Conservation (phyloP, 306 rosid species). For the Ammopiptanthus mongolicus region DNA sequence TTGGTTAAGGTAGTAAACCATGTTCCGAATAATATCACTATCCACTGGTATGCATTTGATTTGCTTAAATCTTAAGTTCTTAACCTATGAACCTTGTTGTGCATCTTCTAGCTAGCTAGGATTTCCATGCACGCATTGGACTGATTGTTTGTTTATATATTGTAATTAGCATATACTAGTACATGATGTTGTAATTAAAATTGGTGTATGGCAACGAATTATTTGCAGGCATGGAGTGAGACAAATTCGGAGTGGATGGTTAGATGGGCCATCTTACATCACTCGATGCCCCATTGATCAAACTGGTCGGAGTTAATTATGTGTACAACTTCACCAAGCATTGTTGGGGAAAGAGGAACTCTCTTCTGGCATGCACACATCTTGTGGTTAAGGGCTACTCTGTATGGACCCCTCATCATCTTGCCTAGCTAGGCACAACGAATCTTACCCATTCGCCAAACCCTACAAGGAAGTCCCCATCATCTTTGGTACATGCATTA, state of each 20-base stretch:
- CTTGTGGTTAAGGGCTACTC: constrained; percentile 33
- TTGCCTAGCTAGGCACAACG: constrained; percentile 27
- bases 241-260: constrained; percentile 38
- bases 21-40: constrained; percentile 39
- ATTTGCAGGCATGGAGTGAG: constrained; percentile 40
- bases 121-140: background rate
- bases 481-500: constrained; percentile 19
- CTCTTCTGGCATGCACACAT: constrained; percentile 47
- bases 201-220: background rate
- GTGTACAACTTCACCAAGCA: constrained; percentile 37
- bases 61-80: background rate
- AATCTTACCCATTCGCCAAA: constrained; percentile 38
- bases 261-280: constrained; percentile 36
- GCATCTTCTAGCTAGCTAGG: no score
- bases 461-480: constrained; percentile 32
- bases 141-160: background rate
- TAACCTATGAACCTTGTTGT: background rate
- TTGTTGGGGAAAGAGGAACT: constrained; percentile 42
- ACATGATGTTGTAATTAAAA: background rate
- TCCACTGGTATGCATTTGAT: constrained; percentile 33
- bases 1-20: constrained; percentile 44
- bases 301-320: constrained; percentile 30
- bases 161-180: background rate
- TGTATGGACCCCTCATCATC: constrained; percentile 38
- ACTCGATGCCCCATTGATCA: constrained; percentile 47